Evolutionary conservation across 208 protist species (phyloP), one percentile per base, ranked within the genome.

Genomic region (Trypanosoma mega): DNA sequence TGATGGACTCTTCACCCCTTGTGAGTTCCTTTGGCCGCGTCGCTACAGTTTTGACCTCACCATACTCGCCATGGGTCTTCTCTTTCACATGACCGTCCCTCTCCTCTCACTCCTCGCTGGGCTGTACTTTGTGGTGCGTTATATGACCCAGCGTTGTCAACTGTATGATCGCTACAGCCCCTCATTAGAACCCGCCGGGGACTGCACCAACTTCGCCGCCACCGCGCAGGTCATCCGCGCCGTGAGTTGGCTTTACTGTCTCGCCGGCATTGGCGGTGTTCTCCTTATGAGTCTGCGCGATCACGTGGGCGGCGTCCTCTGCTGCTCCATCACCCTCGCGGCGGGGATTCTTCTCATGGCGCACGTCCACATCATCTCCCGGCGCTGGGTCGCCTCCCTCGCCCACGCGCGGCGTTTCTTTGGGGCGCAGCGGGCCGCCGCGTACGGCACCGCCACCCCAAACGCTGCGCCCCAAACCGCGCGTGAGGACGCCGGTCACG

Each of bases 21-120:
- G 75, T 52, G 47, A 74, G 23, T 83, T 87, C 37, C 60, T 83
- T 29, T 87, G 78, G 47, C 66, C 85, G 23, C 50, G 72, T 16
- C 63, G 67, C 4, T 86, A 90, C 57, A 84, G 76, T 57, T 85
- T 85, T 29, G 88, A 92, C 31, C 68, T 94, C 27, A 82, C 81
- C 58, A 75, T 92, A 26, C 67, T 94, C 3, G 69, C 82, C 3
- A 87, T 94, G 63, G 88, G 85, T 0, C 70, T 94, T 24, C 73
- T 94, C 11, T 94, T 92, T 52, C 88, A 90, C 68, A 90, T 90
- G 82, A 90, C 88, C 20, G 76, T 73, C 7, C 88, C 88, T 27
- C 72, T 92, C 45, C 69, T 94, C 23, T 59, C 68, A 4, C 53
- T 83, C 8, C 76, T 92, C 46, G 78, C 83, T 23, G 66, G 75